Percentiles rank a stretch among this genome's conserved stretches.
phyloP scores from a whole-genome alignment of 306 rosid genomes.

The Rosa lucieae region DNA sequence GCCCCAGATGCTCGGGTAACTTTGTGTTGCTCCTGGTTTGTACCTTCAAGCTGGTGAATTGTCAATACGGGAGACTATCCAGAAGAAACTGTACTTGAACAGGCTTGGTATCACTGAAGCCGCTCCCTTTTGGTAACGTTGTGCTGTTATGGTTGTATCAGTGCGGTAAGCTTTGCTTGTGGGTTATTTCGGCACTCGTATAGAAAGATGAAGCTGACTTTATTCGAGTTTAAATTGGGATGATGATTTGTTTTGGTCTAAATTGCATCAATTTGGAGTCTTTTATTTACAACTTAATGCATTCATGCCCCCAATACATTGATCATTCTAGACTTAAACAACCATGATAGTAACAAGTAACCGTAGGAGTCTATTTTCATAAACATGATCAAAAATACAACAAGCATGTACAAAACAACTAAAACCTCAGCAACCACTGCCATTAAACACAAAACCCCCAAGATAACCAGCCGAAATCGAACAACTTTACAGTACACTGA shows the following conservation, averaged over 20 bases:
- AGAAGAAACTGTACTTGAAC: not conserved
- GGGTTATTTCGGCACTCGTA: not conserved
- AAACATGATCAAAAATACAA: not conserved
- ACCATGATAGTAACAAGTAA: not conserved
- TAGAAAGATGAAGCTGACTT: not conserved
- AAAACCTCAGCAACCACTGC: slow-evolving; percentile 1
- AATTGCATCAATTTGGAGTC: not conserved
- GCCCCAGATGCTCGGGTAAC: not conserved
- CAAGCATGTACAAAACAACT: slow-evolving; percentile 3
- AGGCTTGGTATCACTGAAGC: not conserved
- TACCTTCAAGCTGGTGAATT: not conserved
- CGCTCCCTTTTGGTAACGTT: not conserved
- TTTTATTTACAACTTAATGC: not conserved
- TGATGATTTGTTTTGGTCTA: not conserved
- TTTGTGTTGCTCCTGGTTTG: not conserved
- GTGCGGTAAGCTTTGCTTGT: not conserved
- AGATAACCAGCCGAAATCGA: not conserved
- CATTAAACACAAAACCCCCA: not conserved
- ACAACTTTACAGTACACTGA: not conserved
- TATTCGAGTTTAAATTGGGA: not conserved
- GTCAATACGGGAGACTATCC: not conserved
- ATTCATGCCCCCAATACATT: not conserved
- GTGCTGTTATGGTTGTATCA: not conserved
- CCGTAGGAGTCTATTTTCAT: not conserved
- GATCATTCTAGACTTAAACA: not conserved